Conservation (phyloP, 768 basidiomycete genomes). For the Leccinum subtestaceum region DNA sequence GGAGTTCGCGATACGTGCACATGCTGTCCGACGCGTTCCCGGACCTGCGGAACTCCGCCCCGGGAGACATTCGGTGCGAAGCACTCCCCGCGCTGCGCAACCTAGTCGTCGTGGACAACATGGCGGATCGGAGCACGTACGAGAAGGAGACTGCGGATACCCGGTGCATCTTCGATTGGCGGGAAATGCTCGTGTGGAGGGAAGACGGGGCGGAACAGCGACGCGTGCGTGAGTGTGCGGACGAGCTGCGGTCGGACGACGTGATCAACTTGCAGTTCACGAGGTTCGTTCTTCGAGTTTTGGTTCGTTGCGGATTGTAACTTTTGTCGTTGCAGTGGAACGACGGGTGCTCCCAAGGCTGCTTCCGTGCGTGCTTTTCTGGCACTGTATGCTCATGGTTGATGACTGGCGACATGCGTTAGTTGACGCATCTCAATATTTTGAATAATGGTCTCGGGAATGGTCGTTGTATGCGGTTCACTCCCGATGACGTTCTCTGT, state of each 20-base stretch:
- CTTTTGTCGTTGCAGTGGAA: conserved; percentile 49
- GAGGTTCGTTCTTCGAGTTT: conserved; percentile 46
- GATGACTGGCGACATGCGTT: background rate
- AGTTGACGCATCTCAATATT: conserved; percentile 78
- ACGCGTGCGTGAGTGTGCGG: conserved; percentile 41
- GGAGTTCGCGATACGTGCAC: conserved; percentile 60
- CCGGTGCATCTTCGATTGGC: conserved; percentile 62
- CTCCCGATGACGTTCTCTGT: conserved; percentile 69
- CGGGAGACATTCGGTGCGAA: conserved; percentile 57
- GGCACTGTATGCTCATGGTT: background rate
- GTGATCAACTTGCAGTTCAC: conserved; percentile 85
- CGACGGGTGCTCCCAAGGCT: conserved; percentile 79
- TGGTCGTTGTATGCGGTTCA: conserved; percentile 68
- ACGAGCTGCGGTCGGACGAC: conserved; percentile 55
- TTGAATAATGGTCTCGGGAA: conserved; percentile 76
- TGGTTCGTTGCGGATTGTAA: conserved; percentile 1
- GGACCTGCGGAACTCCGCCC: conserved; percentile 44
- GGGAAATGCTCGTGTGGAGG: conserved; percentile 68
- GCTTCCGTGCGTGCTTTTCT: conserved; percentile 56
- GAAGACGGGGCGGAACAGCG: conserved; percentile 46
- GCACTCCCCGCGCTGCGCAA: conserved; percentile 60
- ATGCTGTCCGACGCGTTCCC: conserved; percentile 59
- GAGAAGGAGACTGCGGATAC: conserved; percentile 39
- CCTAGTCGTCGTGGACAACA: conserved; percentile 67
- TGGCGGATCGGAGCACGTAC: conserved; percentile 39